Evolutionary conservation across 495 filamentous ascomycete genomes (phyloP).

Genomic region (Coniosporium apollinis): DNA sequence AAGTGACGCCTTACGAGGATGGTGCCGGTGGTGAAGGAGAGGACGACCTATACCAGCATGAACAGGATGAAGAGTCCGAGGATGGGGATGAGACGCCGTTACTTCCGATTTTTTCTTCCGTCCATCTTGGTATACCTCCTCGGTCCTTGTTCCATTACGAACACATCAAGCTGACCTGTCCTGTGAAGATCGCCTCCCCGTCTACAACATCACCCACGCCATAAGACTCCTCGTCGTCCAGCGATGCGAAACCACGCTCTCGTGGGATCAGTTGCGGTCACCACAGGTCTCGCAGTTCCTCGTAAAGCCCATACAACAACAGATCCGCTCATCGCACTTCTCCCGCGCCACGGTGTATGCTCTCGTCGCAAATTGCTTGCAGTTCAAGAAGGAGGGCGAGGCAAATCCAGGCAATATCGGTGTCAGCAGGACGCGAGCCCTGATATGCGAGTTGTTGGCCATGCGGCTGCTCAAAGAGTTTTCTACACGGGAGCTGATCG

Average conservation of each 20-base stretch:
- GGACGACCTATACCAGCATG: conserved; percentile 28
- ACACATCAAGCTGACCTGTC: too few species aligned
- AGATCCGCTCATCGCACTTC: conserved; percentile 63
- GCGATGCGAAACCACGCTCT: conserved; percentile 74
- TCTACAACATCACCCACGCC: conserved; percentile 78
- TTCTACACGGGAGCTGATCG: conserved; percentile 69
- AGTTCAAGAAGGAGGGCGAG: conserved; percentile 77
- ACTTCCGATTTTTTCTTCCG: conserved; percentile 69
- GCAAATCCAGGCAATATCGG: conserved; percentile 67
- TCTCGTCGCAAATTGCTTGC: conserved; percentile 79
- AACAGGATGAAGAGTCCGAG: conserved; percentile 31
- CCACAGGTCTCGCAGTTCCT: conserved; percentile 92
- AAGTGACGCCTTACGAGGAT: conserved; percentile 28
- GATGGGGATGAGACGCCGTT: conserved; percentile 42
- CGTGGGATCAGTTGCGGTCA: conserved; percentile 91
- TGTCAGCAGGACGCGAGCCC: conserved; percentile 61
- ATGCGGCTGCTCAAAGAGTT: conserved; percentile 83
- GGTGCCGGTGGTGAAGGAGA: conserved; percentile 26
- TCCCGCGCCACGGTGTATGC: conserved; percentile 76
- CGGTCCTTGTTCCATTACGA: too few species aligned
- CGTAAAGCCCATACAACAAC: conserved; percentile 77
- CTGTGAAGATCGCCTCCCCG: conserved; percentile 54
- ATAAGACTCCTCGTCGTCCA: conserved; percentile 68
- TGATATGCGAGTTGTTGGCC: conserved; percentile 82
- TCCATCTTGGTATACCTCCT: conserved; percentile 57